Conservation (phyloP, 257 asterid species). For the Nicotiana knightiana region DNA sequence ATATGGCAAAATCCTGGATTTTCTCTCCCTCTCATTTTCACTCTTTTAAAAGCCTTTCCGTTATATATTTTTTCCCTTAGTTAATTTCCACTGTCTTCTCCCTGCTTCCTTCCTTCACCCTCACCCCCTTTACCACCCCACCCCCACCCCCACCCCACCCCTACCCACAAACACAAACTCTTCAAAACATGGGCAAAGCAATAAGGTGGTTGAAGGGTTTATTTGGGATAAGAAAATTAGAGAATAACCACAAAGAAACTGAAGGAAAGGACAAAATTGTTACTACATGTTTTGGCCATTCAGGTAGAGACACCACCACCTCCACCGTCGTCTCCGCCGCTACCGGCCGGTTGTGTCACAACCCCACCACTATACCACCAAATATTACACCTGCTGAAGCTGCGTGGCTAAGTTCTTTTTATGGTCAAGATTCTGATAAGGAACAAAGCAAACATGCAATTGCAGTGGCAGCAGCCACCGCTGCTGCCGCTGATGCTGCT, state of each 20-base stretch:
- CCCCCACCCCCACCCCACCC: too few relatives aligned
- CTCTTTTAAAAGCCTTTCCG: background rate
- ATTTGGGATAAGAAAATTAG: constrained; percentile 33
- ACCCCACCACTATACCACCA: constrained; percentile 57
- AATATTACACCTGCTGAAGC: constrained; percentile 79
- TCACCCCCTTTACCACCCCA: too few relatives aligned
- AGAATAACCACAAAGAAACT: constrained; percentile 19
- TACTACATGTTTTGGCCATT: constrained; percentile 15
- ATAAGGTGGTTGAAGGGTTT: constrained; percentile 51
- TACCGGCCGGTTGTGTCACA: constrained; percentile 27
- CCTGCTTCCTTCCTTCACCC: too few relatives aligned
- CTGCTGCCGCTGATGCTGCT: constrained; percentile 84
- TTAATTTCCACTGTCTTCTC: background rate
- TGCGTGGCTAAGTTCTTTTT: constrained; percentile 66
- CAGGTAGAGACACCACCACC: constrained; percentile 12
- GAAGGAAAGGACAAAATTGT: constrained; percentile 7
- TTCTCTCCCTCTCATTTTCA: background rate
- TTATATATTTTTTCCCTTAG: background rate
- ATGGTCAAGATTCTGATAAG: constrained; percentile 26
- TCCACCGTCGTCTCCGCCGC: background rate
- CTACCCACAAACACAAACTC: background rate
- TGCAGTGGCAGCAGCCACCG: constrained; percentile 90
- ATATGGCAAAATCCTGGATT: background rate
- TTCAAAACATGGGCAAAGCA: constrained; percentile 48
- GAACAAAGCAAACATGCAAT: constrained; percentile 85